Evolutionary conservation across 768 basidiomycete genomes (phyloP), one percentile per base, ranked within the genome.

Genomic region (Scleroderma citrinum): DNA sequence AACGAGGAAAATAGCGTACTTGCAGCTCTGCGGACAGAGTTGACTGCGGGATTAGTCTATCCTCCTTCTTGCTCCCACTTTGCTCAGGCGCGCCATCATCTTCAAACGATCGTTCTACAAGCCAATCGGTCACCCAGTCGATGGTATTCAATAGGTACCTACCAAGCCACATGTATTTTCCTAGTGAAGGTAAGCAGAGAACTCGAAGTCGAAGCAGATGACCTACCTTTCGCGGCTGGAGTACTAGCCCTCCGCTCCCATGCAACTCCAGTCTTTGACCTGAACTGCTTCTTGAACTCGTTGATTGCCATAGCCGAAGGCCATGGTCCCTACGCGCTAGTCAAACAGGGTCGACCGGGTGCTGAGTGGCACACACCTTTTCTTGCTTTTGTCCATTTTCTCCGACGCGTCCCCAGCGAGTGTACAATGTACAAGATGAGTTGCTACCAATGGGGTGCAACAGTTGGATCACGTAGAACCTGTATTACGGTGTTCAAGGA

Each of bases 81-180:
- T 26, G 50, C 44, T 65, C 54, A 2, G 74, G 68, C 11, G 78
- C 68, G 6, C 71, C 67, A 8, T 76, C 76, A 37, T 80, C 74
- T n/a, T 75, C 75, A 49, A 74, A 80, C 44, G 72, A 70, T 20
- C 80, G 77, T 53, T 80, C 79, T 78, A 43, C 44, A 19, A 10
- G 37, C 19, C 11, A 16, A 7, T 29, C 12, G 24, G 32, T 35
- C 21, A 17, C 4, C n/a, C n/a, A 3, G 13, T 5, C 16, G 7
- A 17, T n/a, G 39, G 44, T 12, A 6, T 21, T 19, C 10, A 21
- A 37, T 11, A 6, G n/a, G 44, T 36, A 31, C 67, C 10, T 53
- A 77, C 79, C 80, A n/a, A 83, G 63, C 74, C 76, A 82, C 4
- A 65, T 68, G 49, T 83, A 83, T 69, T 83, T 83, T 20, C 78